phyloP scores from a whole-genome alignment of 176 grass and related monocot species.

The Oropetium thomaeum region DNA sequence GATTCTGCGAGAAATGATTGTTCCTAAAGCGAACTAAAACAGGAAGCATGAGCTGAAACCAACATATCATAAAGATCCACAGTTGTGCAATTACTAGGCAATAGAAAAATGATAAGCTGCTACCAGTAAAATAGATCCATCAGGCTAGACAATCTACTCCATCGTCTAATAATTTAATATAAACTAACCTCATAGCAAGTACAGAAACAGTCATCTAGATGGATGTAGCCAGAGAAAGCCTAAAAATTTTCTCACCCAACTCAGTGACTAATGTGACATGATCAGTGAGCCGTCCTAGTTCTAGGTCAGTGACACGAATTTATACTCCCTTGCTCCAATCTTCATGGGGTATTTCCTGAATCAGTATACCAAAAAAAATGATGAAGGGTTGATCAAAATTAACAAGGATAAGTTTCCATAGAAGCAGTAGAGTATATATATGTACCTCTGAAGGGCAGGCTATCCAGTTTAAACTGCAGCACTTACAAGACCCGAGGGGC shows the following conservation, averaged over 20 bases:
- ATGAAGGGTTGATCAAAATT: neutral
- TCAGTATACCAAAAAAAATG: neutral
- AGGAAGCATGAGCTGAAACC: neutral
- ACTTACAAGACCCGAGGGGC: constrained; percentile 29
- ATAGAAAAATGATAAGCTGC: constrained; percentile 32
- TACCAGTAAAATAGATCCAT: constrained; percentile 2
- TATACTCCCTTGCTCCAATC: constrained; percentile 41
- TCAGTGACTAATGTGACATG: constrained; percentile 18
- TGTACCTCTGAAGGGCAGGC: constrained; percentile 24
- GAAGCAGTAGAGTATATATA: constrained; percentile 6
- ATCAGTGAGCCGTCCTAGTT: constrained; percentile 40
- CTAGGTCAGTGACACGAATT: constrained; percentile 42
- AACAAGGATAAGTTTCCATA: neutral
- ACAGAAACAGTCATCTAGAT: constrained; percentile 25
- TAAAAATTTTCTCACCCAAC: constrained; percentile 44
- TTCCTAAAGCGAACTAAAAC: no score
- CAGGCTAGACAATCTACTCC: neutral
- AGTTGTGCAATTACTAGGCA: constrained; percentile 30
- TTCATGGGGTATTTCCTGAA: constrained; percentile 34
- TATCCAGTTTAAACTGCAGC: neutral
- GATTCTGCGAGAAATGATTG: no score
- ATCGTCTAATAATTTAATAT: constrained; percentile 37
- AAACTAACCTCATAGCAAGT: constrained; percentile 19
- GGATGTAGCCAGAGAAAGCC: constrained; percentile 33
- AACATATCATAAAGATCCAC: constrained; percentile 39